Conservation (phyloP, 2,329 filamentous ascomycete genomes). For the Ceratocystiopsis brevicomis region DNA sequence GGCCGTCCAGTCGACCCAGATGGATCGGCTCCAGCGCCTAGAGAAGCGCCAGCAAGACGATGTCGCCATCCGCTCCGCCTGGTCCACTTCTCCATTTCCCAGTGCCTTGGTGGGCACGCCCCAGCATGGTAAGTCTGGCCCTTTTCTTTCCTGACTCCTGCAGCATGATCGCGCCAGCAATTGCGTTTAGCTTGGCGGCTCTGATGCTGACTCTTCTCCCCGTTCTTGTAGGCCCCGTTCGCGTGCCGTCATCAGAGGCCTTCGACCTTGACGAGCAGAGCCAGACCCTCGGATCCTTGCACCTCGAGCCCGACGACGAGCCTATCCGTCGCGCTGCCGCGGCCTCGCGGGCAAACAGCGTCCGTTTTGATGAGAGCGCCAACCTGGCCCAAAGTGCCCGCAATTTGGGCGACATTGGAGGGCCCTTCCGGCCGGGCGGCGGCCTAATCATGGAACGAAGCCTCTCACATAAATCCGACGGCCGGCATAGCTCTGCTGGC, state of each 20-base stretch:
- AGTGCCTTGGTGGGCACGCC: constrained; percentile 64
- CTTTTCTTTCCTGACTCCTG: not conserved
- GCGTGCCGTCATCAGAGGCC: constrained; percentile 61
- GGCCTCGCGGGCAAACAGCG: constrained; percentile 85
- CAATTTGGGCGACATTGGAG: constrained; percentile 59
- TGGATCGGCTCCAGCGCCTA: constrained; percentile 39
- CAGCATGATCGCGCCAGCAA: too few relatives aligned
- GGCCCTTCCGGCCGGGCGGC: constrained; percentile 57
- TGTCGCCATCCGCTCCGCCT: constrained; percentile 62
- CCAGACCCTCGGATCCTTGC: constrained; percentile 60
- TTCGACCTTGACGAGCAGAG: constrained; percentile 86
- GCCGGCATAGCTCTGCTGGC: constrained; percentile 81
- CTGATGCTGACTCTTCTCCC: not conserved
- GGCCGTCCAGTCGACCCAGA: constrained; percentile 40
- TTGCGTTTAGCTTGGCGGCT: not conserved
- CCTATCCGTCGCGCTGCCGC: constrained; percentile 59
- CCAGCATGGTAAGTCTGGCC: constrained; percentile 51
- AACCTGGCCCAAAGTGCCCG: constrained; percentile 68
- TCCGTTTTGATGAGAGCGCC: constrained; percentile 88
- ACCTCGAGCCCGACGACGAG: constrained; percentile 74
- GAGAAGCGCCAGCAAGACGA: constrained; percentile 51
- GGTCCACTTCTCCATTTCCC: constrained; percentile 84
- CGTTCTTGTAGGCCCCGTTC: constrained; percentile 46
- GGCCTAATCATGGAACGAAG: constrained; percentile 81
- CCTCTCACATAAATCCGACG: constrained; percentile 88